Evolutionary conservation across 2,329 filamentous ascomycete species (phyloP).

Genomic region (Colletotrichum sp.): DNA sequence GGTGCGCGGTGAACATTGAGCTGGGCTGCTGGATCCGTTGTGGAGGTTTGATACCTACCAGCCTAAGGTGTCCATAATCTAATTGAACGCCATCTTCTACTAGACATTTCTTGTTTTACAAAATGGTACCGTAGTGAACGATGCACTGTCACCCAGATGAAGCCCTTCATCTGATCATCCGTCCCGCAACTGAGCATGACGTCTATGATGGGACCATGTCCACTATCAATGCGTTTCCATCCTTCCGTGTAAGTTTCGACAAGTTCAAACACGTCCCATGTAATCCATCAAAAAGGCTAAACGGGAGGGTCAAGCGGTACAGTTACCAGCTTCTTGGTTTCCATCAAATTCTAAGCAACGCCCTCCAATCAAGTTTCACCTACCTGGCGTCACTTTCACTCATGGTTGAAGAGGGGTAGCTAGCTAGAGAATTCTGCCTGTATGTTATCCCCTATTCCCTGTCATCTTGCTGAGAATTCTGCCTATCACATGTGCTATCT

Average conservation of each 20-base stretch:
- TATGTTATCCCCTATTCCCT: neutral
- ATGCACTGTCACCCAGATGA: neutral
- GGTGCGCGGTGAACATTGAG: neutral
- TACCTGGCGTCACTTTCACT: neutral
- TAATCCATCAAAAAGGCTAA: neutral
- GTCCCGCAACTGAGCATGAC: neutral
- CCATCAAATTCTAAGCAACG: neutral
- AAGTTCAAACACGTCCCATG: neutral
- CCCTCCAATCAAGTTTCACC: neutral
- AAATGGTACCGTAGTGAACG: neutral
- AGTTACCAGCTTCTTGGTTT: neutral
- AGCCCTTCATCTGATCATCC: neutral
- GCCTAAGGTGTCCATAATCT: neutral
- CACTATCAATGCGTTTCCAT: neutral
- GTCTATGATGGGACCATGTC: neutral
- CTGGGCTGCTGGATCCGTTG: neutral
- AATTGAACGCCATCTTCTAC: neutral
- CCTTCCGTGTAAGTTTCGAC: neutral
- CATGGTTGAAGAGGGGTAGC: neutral
- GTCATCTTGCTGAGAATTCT: neutral
- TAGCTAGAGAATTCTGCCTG: neutral
- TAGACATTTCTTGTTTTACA: no score
- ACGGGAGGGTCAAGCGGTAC: neutral
- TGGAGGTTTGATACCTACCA: neutral
- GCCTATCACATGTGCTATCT: neutral